A percentile compares a stretch with the other conserved stretches of the same genome.
Evolutionary conservation across 176 grass and related monocot species (phyloP).

Genomic region (Oryza coarctata): DNA sequence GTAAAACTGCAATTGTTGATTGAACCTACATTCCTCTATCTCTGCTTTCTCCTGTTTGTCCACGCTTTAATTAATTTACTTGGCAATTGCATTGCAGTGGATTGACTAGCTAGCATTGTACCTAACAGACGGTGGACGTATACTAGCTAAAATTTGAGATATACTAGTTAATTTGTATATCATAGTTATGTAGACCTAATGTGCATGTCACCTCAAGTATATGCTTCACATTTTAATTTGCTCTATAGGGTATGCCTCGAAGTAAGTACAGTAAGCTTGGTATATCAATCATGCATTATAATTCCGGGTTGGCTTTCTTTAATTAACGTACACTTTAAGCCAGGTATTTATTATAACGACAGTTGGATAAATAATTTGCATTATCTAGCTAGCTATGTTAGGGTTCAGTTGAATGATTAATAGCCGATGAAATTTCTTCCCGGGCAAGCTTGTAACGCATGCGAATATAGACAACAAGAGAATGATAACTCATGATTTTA

Average conservation of each 20-base stretch:
- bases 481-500: background rate
- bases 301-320: slow-evolving; percentile 4
- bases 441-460: slow-evolving; percentile 36
- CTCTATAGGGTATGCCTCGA: background rate
- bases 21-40: background rate
- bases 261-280: background rate
- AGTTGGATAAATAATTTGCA: slow-evolving; percentile 26
- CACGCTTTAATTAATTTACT: background rate
- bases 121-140: background rate
- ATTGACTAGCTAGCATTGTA: background rate
- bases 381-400: slow-evolving; percentile 28
- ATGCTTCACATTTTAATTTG: background rate
- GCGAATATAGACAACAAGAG: slow-evolving; percentile 8
- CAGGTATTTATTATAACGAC: slow-evolving; percentile 25
- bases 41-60: background rate
- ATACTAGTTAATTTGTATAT: background rate
- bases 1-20: background rate
- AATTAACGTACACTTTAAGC: slow-evolving; percentile 43
- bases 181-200: background rate
- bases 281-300: slow-evolving; percentile 28
- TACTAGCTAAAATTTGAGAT: background rate
- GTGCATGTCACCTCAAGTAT: background rate
- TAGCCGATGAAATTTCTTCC: slow-evolving; percentile 51
- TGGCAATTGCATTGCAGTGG: background rate
- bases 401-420: slow-evolving; percentile 35